Base-by-base conservation (phyloP, 2,329 filamentous ascomycete species). In the Phyllosticta paracitricarpa region DNA sequence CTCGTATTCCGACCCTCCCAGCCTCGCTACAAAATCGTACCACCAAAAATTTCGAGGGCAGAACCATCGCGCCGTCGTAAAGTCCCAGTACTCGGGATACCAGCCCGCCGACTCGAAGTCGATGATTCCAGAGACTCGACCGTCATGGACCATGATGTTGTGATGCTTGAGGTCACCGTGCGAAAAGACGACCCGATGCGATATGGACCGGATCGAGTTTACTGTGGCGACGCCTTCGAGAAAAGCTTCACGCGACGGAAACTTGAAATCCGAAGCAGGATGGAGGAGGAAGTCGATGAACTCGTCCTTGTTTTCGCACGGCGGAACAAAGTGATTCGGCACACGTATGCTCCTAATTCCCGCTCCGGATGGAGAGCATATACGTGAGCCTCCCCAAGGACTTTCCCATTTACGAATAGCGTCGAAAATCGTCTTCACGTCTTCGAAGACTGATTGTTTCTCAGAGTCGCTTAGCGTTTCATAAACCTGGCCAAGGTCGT, bases 71-170 rank as follows among this genome's bases (percentile, higher is more conserved):
- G 33, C 33, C 3, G 33, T 40, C 10, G 33, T 40, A 17, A 40
- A 65, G 58, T 68, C 66, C 66, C 66, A 68, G 62, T 66, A 67
- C 62, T 65, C 66, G 25, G 67, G 66, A 52, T 68, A 68, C 65
- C 66, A 68, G 9, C 67, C 65, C 35, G 66, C 66, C 54, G 62
- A 66, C 56, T 67, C 66, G 65, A 65, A 69, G 63, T 68, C 67
- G 24, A 69, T 65, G 24, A 69, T 66, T 4, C 65, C 65, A 5
- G 64, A 64, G 24, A 67, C 63, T 57, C 61, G 68, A 2, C 62
- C 62, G 25, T 64, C 61, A 59, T 66, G 61, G 26, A 68, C 65
- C 22, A 68, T 64, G 30, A 67, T 66, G 53, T 68, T 69, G 33
- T 63, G 64, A 2, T 65, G 55, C 30, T 66, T 66, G 33, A 68